Evolutionary conservation across 106 monocot species (phyloP), one percentile per base, ranked within the genome.

Genomic region (Dioscorea zingiberensis): DNA sequence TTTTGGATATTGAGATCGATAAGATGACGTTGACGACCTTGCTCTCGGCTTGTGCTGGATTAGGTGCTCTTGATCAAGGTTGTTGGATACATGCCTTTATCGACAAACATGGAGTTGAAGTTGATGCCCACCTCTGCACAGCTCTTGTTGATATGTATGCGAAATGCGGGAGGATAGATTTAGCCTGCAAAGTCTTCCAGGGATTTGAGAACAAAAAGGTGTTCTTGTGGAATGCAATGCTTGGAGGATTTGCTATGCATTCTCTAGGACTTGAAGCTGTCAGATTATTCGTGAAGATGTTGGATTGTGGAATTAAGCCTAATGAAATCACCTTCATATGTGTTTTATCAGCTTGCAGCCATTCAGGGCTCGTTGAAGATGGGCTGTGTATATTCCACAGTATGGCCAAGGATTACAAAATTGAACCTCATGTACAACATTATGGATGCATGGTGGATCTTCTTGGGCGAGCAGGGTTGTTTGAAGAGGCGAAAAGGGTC

Each of bases 181-280:
- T 59, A 22, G 77, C 77, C 16, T 66, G 66, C 16, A 29, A 67
- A 25, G 29, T 66, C 4, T 77, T 77, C 18, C 4, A 14, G 11
- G 71, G 64, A 14, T 71, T 54, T 21, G n/a, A 18, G 1, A 25
- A 60, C 24, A 47, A 47, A 48, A 61, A 71, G 49, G 49, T 61
- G 57, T 65, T 77, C 32, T 49, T 71, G 27, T 77, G 77, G 77
- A 77, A 71, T 55, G 71, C 77, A 12, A 71, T 71, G 65, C 53
- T 77, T 2, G 71, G 71, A 5, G 77, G 71, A 13, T 24, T 71
- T 44, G 77, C 77, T 12, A 65, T 71, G 58, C 71, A 77, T 59
- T 71, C 71, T 12, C 59, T 7, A 22, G 71, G 77, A 3, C 18
- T 61, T 30, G 61, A 78, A 47, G 71, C 58, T 16, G 25, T 74